Percentiles rank a stretch among this genome's conserved stretches.
Evolutionary conservation across 192 early-diverging fungal genomes (phyloP).

Genomic region (Jimgerdemannia flammicorona): DNA sequence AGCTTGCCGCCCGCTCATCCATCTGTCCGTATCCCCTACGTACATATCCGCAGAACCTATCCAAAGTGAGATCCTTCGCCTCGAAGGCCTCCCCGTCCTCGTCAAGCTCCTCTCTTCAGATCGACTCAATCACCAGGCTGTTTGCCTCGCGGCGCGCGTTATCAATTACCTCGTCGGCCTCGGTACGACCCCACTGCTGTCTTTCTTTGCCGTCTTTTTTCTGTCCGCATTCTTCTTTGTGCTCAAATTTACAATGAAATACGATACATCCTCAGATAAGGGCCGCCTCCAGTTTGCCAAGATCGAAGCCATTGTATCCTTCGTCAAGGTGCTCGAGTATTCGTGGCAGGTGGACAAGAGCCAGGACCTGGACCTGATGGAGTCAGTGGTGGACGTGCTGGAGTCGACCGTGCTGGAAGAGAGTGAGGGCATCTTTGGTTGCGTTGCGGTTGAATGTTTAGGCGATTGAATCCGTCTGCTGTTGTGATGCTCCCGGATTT

Average conservation of each 20-base stretch:
- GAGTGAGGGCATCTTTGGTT: slow-evolving; percentile 21
- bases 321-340: slow-evolving; percentile 20
- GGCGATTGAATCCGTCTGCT: not conserved
- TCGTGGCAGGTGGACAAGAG: slow-evolving; percentile 18
- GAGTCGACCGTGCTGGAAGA: slow-evolving; percentile 29
- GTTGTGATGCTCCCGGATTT: slow-evolving; percentile 10
- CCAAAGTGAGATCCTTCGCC: slow-evolving; percentile 25
- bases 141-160: slow-evolving; percentile 10
- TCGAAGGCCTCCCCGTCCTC: slow-evolving; percentile 9
- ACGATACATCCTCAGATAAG: slow-evolving; percentile 1
- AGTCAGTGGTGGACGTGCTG: slow-evolving; percentile 30
- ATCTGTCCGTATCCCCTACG: not conserved
- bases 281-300: slow-evolving; percentile 4
- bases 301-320: slow-evolving; percentile 3
- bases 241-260: not conserved
- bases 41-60: slow-evolving; percentile 32
- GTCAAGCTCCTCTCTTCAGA: slow-evolving; percentile 18
- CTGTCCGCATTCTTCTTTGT: not conserved
- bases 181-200: not conserved
- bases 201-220: not conserved
- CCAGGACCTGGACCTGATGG: slow-evolving; percentile 24
- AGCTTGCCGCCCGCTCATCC: not conserved
- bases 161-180: not conserved
- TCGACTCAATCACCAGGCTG: slow-evolving; percentile 10
- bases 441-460: slow-evolving; percentile 15